Conservation (phyloP, 257 asterid species). For the Sherardia arvensis region DNA sequence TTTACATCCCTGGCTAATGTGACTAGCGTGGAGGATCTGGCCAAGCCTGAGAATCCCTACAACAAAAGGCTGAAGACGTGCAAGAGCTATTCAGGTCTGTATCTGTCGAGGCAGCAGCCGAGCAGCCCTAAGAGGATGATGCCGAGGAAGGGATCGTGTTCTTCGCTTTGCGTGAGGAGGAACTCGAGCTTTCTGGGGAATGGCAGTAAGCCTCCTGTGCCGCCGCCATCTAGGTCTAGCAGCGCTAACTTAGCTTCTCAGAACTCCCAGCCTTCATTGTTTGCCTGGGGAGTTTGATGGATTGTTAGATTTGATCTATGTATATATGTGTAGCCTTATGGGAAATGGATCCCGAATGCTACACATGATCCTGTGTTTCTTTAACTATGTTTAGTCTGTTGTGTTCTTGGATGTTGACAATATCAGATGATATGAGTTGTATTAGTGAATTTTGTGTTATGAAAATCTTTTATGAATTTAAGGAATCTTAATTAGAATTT, state of each 20-base stretch:
- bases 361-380: not conserved
- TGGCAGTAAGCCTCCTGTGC: conserved; percentile 24
- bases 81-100: conserved; percentile 35
- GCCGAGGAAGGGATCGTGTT: conserved; percentile 14
- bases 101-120: conserved; percentile 10
- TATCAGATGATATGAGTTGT: too few species aligned
- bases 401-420: not conserved
- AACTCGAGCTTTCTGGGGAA: conserved; percentile 23
- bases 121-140: conserved; percentile 23
- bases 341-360: not conserved
- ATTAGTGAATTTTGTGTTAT: too few species aligned
- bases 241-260: conserved; percentile 17
- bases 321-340: not conserved
- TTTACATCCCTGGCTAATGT: conserved; percentile 42
- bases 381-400: not conserved
- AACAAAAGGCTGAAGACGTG: conserved; percentile 53
- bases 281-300: conserved; percentile 23
- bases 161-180: conserved; percentile 22
- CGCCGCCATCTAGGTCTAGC: conserved; percentile 29
- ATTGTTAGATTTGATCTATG: not conserved
- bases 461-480: not conserved
- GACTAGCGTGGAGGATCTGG: conserved; percentile 48
- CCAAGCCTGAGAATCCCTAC: conserved; percentile 44
- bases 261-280: conserved; percentile 20
- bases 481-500: too few species aligned